Evolutionary conservation across 2,329 filamentous ascomycete genomes (phyloP).

Genomic region (Volutella citrinella): DNA sequence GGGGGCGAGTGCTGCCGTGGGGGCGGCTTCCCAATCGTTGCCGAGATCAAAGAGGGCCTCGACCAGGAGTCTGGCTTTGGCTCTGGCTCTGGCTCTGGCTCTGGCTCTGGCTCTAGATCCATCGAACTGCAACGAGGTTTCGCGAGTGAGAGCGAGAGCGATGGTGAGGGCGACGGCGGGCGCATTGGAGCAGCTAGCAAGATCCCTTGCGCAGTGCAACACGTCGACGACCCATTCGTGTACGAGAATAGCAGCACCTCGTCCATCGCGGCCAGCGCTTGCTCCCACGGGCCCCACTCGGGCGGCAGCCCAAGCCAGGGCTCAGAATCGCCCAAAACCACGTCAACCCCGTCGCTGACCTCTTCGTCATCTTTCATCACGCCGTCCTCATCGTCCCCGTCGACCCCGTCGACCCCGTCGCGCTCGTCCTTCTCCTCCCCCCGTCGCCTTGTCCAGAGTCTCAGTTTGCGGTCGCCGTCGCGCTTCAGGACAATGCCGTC

Average conservation of each 20-base stretch:
- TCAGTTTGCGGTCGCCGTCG: conserved; percentile 26
- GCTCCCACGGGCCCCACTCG: conserved; percentile 16
- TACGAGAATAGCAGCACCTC: conserved; percentile 23
- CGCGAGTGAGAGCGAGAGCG: too few relatives aligned
- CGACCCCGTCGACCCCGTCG: too few relatives aligned
- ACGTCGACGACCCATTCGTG: conserved; percentile 20
- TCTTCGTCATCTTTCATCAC: conserved; percentile 5
- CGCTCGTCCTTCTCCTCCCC: conserved; percentile 21
- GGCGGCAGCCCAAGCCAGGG: conserved; percentile 10
- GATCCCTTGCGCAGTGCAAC: conserved; percentile 11
- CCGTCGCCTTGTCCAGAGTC: conserved; percentile 23
- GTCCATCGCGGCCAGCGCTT: conserved; percentile 22
- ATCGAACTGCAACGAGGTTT: too few relatives aligned
- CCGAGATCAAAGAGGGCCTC: conserved; percentile 13
- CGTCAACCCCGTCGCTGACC: conserved; percentile 12
- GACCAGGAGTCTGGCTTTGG: too few relatives aligned
- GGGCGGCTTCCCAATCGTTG: conserved; percentile 15
- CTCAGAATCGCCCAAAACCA: conserved; percentile 9
- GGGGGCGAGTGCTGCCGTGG: conserved; percentile 26
- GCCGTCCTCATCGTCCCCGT: conserved; percentile 13
- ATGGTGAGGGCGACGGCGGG: too few relatives aligned
- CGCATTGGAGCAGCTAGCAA: too few relatives aligned
- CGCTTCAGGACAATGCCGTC: conserved; percentile 20
- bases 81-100: too few relatives aligned
- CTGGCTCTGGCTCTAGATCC: too few relatives aligned